A percentile compares a stretch with the other conserved stretches of the same genome.
These are phyloP conservation scores for Typha latifolia DNA, from an alignment of 176 grass and related monocot genomes.

Conservation along the genomic window DNA sequence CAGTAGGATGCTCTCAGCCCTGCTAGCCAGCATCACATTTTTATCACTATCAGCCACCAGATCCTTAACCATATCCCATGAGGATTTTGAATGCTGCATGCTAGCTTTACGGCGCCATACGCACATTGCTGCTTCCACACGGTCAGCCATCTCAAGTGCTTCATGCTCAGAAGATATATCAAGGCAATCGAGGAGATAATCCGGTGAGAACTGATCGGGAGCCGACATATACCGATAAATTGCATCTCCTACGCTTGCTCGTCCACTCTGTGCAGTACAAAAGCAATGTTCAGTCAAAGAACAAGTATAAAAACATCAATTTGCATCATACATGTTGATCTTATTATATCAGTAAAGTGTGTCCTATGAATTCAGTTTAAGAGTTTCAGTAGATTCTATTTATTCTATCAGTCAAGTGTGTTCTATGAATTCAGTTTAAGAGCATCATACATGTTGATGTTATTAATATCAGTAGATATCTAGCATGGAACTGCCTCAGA, in stretches of 20 bases:
- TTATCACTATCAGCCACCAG: slow-evolving; percentile 58
- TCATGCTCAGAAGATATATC: slow-evolving; percentile 76
- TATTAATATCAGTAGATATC: no score
- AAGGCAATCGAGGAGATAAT: slow-evolving; percentile 66
- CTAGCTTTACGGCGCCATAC: slow-evolving; percentile 89
- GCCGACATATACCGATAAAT: slow-evolving; percentile 58
- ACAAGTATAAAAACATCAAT: background rate
- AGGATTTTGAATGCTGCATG: slow-evolving; percentile 38
- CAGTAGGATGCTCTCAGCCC: slow-evolving; percentile 70
- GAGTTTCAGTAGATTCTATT: no score
- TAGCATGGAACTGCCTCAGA: no score
- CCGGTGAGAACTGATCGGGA: slow-evolving; percentile 67
- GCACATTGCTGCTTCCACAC: slow-evolving; percentile 90
- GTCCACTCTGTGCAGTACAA: slow-evolving; percentile 49
- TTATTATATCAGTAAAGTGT: background rate
- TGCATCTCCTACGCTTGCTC: slow-evolving; percentile 56
- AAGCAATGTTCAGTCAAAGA: slow-evolving; percentile 1
- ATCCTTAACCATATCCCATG: slow-evolving; percentile 84
- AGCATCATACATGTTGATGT: no score
- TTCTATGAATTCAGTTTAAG: background rate
- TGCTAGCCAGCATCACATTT: slow-evolving; percentile 62
- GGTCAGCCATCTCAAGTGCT: slow-evolving; percentile 68
- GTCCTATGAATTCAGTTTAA: background rate
- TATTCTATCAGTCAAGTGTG: background rate
- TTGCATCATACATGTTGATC: background rate